Evolutionary conservation across 225 moss, liverwort and hornwort species (phyloP).

Genomic region (Pseudisothecium myosuroides): DNA sequence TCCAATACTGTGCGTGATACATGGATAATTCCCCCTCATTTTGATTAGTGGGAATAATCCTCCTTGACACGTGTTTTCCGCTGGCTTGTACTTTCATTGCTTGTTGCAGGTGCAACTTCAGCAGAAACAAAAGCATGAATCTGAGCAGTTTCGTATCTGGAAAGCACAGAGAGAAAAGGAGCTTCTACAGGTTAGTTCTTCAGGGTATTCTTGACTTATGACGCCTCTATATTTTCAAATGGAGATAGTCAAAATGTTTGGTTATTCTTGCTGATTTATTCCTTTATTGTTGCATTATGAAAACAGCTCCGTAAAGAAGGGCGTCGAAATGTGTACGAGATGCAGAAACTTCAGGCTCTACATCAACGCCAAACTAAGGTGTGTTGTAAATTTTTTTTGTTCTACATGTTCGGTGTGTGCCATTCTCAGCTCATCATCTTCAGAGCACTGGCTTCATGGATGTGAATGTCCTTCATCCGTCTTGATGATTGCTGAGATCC

Average conservation of each 20-base stretch:
- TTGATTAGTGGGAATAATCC: neutral
- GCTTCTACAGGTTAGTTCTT: constrained; percentile 61
- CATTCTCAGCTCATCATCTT: neutral
- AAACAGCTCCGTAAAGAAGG: constrained; percentile 89
- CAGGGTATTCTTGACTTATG: neutral
- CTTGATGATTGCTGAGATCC: neutral
- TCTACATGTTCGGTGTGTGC: neutral
- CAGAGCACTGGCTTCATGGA: neutral
- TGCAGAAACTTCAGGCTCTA: constrained; percentile 91
- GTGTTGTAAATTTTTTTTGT: neutral
- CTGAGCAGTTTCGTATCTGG: constrained; percentile 65
- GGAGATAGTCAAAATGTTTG: neutral
- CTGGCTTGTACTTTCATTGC: neutral
- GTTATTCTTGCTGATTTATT: neutral
- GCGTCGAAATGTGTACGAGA: constrained; percentile 85
- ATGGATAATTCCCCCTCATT: neutral
- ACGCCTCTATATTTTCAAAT: neutral
- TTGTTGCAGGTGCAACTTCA: constrained; percentile 49
- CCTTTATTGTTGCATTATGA: neutral
- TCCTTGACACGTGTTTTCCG: neutral
- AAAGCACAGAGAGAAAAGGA: constrained; percentile 92
- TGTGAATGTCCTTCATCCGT: neutral
- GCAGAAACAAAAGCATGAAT: constrained; percentile 61
- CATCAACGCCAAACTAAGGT: constrained; percentile 90
- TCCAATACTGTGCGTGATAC: neutral